These are phyloP conservation scores for Isoetes taiwanensis DNA, from an alignment of 75 land plant species.

Conservation along the genomic window DNA sequence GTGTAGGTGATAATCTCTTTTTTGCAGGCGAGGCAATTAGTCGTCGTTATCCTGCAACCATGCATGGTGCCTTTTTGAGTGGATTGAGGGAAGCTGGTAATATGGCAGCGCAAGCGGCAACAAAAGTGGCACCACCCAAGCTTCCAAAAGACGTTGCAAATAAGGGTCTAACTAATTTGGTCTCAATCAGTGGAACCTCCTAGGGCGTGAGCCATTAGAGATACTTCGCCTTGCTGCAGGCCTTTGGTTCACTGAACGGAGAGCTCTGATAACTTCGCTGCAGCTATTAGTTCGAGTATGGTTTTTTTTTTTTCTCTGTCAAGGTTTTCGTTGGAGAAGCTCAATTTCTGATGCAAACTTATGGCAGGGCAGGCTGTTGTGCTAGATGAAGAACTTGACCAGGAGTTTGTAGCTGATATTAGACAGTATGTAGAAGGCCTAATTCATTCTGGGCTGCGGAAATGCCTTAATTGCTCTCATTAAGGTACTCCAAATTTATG, in stretches of 20 bases:
- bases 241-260: slow-evolving; percentile 90
- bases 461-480: slow-evolving; percentile 52
- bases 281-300: slow-evolving; percentile 67
- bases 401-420: slow-evolving; percentile 61
- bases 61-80: slow-evolving; percentile 95
- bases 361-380: slow-evolving; percentile 67
- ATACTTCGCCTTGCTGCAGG: slow-evolving; percentile 76
- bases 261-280: slow-evolving; percentile 63
- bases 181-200: slow-evolving; percentile 84
- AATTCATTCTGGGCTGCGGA: slow-evolving; percentile 60
- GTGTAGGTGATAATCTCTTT: slow-evolving; percentile 93
- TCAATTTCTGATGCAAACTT: not conserved
- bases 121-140: slow-evolving; percentile 37
- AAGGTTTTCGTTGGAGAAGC: not conserved
- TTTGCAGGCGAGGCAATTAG: slow-evolving; percentile 98
- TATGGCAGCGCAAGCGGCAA: slow-evolving; percentile 51
- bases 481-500: no score
- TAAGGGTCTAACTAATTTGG: no score
- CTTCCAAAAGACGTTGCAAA: no score
- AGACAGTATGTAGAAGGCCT: slow-evolving; percentile 61
- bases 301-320: not conserved
- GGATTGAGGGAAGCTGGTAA: slow-evolving; percentile 89
- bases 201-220: slow-evolving; percentile 77
- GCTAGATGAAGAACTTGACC: slow-evolving; percentile 76
- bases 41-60: slow-evolving; percentile 92